Percentiles rank a stretch among this genome's conserved stretches.
phyloP scores from a whole-genome alignment of 805 yeast species.

The Metschnikowia borealis region DNA sequence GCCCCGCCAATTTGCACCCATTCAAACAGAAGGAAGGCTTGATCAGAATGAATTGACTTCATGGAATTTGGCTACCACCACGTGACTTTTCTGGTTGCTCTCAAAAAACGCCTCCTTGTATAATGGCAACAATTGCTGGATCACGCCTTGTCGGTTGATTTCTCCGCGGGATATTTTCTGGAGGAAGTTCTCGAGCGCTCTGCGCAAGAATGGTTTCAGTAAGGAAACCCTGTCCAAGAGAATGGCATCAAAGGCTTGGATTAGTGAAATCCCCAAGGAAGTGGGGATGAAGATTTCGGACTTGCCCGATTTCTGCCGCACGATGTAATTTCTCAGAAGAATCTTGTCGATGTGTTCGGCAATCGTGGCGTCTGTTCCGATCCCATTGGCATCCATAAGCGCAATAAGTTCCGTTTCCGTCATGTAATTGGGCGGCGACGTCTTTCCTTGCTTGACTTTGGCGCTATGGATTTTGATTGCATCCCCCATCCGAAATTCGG shows the following conservation, averaged over 20 bases:
- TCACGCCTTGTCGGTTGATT: slow-evolving; percentile 49
- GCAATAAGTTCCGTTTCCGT: slow-evolving; percentile 92
- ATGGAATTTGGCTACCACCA: slow-evolving; percentile 15
- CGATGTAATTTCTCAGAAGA: slow-evolving; percentile 60
- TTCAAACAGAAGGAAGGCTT: neutral
- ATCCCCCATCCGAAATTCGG: slow-evolving; percentile 58
- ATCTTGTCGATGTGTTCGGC: slow-evolving; percentile 95
- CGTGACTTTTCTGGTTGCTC: slow-evolving; percentile 16
- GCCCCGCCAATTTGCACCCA: slow-evolving; percentile 6
- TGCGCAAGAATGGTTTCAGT: slow-evolving; percentile 85
- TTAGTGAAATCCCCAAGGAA: slow-evolving; percentile 76
- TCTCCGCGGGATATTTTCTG: slow-evolving; percentile 65
- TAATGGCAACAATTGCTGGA: slow-evolving; percentile 48
- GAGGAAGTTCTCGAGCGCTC: slow-evolving; percentile 66
- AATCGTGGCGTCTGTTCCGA: slow-evolving; percentile 98
- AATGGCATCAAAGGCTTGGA: slow-evolving; percentile 80
- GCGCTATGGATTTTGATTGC: slow-evolving; percentile 51
- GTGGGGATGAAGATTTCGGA: slow-evolving; percentile 66
- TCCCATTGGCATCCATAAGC: slow-evolving; percentile 94
- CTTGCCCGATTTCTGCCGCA: slow-evolving; percentile 36
- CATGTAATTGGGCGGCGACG: slow-evolving; percentile 75
- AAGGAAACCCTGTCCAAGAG: slow-evolving; percentile 68
- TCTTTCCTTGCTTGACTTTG: slow-evolving; percentile 66
- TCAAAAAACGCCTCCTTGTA: slow-evolving; percentile 56
- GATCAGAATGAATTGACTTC: slow-evolving; percentile 10